Evolutionary conservation across 148 eudicot genomes (phyloP), one percentile per base, ranked within the genome.

Genomic region (Spergularia marina): DNA sequence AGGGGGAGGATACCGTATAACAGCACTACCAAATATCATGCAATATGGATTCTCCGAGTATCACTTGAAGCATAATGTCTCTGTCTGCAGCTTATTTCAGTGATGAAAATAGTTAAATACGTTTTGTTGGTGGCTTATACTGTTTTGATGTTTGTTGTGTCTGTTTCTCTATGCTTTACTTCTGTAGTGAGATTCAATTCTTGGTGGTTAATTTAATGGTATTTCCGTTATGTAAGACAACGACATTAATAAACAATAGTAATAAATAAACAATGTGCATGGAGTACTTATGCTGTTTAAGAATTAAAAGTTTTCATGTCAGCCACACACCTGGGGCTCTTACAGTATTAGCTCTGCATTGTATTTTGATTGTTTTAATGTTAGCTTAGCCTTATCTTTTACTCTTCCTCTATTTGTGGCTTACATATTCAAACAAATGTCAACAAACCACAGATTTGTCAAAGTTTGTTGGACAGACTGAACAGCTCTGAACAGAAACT

Each of bases 401-500:
- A 11, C 52, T 59, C 66, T 63, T 41, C 30, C 8, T 5, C 52
- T 9, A 65, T 65, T 72, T 54, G 52, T 55, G 74, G 70, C 39
- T 64, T 47, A 30, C 2, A n/a, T 59, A 76, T 70, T 71, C 70
- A 53, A 41, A 40, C 65, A 54, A 44, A 23, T 23, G 66, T 71
- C 23, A 47, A 10, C 47, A 64, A 70, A 23, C 55, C 72, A 65
- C 21, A 21, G 44, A 23, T 34, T 65, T 65, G 65, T 73, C 77
- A 67, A 73, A 73, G 76, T 72, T 65, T 17, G 73, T 57, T 72
- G 76, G 68, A 49, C 53, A 47, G 39, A 65, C 5, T 72, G 71
- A 77, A 66, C 76, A 56, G 71, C 66, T 65, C 65, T 49, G 14
- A 65, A 65, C 68, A 65, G 40, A 65, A 73, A 73, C 67, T 57